Base-by-base conservation (phyloP, 768 basidiomycete genomes). In the Amanita fuliginea region DNA sequence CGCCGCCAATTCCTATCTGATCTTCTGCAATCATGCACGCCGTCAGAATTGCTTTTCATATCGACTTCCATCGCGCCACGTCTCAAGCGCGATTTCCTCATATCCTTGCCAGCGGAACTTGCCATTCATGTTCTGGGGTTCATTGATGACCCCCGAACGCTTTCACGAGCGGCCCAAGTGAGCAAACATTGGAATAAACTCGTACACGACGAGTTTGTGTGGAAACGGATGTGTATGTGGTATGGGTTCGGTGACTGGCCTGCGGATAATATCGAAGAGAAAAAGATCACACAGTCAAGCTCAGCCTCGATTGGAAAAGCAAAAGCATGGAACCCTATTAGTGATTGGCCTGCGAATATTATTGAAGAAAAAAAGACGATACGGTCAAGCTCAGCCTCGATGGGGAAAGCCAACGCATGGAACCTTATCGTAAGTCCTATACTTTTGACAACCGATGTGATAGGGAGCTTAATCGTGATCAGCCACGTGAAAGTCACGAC, bases 111-210 rank as follows among this genome's bases (percentile, higher is more conserved):
- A 0, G 41, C 64, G 70, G 92, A 96, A 64, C 69, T 96, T 11
- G 76, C 80, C 0, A 62, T 92, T 18, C 77, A 90, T 57, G 76
- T 93, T 47, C 71, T 96, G 32, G 64, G 73, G 49, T 93, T 81
- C 62, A 70, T 95, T 37, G 80, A 90, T 49, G 83, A 90, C 40
- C 81, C 86, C 0, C 67, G 67, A 37, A 81, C 84, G 0, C 78
- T 96, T 8, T 70, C 79, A 0, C 69, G 87, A 9, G 84, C 84
- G 0, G 70, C 75, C 35, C 72, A 75, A 30, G 93, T 94, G 24
- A 84, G 81, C 56, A 68, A 70, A 47, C 71, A 73, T 43, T 97
- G 94, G 94, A 65, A 73, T 11, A 65, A 62, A 13, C 72, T 96
- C 5, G 71, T 83, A 6, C 65, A 72, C 40, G 91, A 92, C 57